Evolutionary conservation across 2,329 filamentous ascomycete species (phyloP).

Genomic region (Pyrenochaeta sp.): DNA sequence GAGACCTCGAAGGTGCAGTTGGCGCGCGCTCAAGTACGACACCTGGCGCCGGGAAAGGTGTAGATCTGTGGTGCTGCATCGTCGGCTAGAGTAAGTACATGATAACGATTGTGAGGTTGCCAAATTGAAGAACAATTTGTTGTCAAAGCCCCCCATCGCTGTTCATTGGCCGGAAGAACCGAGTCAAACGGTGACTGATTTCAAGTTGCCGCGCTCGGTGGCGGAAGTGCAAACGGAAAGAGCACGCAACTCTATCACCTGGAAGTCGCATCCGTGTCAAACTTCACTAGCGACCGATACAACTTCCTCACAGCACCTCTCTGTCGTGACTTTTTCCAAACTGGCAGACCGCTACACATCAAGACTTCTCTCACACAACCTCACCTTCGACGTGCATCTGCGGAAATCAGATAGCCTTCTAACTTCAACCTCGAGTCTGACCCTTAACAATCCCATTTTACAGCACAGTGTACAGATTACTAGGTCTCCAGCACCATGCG

Average conservation of each 20-base stretch:
- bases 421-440: too few relatives aligned
- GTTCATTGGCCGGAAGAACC: not conserved
- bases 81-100: not conserved
- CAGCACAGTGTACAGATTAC: too few relatives aligned
- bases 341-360: too few relatives aligned
- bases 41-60: not conserved
- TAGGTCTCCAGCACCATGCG: slow-evolving; percentile 1
- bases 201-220: not conserved
- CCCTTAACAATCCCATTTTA: too few relatives aligned
- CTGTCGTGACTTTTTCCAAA: not conserved
- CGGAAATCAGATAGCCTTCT: too few relatives aligned
- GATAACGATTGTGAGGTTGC: not conserved
- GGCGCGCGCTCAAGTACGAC: not conserved
- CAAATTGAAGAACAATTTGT: not conserved
- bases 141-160: not conserved
- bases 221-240: not conserved
- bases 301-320: too few relatives aligned
- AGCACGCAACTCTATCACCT: not conserved
- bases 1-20: not conserved
- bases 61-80: not conserved
- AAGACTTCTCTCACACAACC: too few relatives aligned
- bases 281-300: too few relatives aligned
- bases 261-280: not conserved
- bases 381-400: too few relatives aligned
- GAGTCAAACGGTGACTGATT: too few relatives aligned